Conservation (phyloP, 2,329 filamentous ascomycete species). For the Talaromyces sp. region DNA sequence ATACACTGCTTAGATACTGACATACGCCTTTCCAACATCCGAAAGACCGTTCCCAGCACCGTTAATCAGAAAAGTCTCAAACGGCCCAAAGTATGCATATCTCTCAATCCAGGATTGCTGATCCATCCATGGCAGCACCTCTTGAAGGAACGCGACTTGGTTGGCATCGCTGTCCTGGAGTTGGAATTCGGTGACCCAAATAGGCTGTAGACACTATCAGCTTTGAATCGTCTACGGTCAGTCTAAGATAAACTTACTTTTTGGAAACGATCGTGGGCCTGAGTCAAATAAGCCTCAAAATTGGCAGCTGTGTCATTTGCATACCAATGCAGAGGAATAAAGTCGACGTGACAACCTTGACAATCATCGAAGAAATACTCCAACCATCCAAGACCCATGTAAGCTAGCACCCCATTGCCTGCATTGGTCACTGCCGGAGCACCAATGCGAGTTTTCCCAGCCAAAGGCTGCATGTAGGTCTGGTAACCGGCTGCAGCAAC, state of each 20-base stretch:
- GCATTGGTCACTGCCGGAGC: neutral
- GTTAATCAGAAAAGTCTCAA: neutral
- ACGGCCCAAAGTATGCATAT: neutral
- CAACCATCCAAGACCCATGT: neutral
- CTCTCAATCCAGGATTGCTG: neutral
- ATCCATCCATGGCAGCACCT: neutral
- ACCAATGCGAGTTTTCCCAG: neutral
- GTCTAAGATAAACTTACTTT: neutral
- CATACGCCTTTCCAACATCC: neutral
- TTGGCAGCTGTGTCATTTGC: neutral
- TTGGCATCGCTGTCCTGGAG: neutral
- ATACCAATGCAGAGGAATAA: neutral
- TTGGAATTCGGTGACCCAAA: neutral
- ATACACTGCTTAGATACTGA: neutral
- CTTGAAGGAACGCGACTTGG: neutral
- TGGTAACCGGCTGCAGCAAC: neutral
- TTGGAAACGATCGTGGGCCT: neutral
- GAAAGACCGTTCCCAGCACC: neutral
- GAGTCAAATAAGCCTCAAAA: neutral
- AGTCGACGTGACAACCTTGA: neutral
- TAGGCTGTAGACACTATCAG: neutral
- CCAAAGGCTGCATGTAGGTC: neutral
- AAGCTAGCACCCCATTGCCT: neutral
- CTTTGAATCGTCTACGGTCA: neutral
- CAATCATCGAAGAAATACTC: neutral